phyloP scores from a whole-genome alignment of 2,329 filamentous ascomycete genomes.

The Trichoderma gracile region DNA sequence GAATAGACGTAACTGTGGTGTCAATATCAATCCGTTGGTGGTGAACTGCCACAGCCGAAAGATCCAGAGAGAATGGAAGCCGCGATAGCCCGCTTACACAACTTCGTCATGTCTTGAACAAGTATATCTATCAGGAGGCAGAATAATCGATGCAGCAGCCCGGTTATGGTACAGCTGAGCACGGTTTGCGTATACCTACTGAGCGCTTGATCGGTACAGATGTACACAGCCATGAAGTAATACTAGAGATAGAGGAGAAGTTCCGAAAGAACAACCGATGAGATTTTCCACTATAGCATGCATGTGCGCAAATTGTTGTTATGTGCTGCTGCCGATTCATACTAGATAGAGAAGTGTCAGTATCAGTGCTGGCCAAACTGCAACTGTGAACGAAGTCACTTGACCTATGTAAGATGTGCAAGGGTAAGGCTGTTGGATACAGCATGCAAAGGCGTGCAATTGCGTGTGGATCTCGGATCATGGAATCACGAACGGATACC shows the following conservation, averaged over 20 bases:
- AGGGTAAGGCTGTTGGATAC: conserved; percentile 29
- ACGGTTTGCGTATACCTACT: neutral
- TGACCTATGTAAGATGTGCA: conserved; percentile 36
- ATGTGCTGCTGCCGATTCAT: neutral
- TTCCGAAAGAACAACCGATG: neutral
- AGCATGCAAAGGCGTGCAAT: neutral
- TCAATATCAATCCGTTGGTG: neutral
- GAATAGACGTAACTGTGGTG: neutral
- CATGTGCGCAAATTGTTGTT: neutral
- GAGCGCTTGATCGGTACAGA: neutral
- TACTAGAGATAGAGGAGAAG: neutral
- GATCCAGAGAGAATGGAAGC: neutral
- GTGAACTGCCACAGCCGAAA: neutral
- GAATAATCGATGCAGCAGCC: neutral
- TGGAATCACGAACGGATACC: neutral
- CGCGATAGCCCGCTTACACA: neutral
- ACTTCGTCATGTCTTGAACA: neutral
- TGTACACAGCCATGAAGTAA: neutral
- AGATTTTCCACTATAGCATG: neutral
- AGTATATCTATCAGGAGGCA: neutral
- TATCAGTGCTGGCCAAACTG: neutral
- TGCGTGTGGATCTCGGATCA: conserved; percentile 8
- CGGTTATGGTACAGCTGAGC: neutral
- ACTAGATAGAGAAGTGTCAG: neutral
- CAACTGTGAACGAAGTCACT: conserved; percentile 32